Evolutionary conservation across 1,139 yeast species (phyloP).

Genomic region (Taphrina wiesneri): DNA sequence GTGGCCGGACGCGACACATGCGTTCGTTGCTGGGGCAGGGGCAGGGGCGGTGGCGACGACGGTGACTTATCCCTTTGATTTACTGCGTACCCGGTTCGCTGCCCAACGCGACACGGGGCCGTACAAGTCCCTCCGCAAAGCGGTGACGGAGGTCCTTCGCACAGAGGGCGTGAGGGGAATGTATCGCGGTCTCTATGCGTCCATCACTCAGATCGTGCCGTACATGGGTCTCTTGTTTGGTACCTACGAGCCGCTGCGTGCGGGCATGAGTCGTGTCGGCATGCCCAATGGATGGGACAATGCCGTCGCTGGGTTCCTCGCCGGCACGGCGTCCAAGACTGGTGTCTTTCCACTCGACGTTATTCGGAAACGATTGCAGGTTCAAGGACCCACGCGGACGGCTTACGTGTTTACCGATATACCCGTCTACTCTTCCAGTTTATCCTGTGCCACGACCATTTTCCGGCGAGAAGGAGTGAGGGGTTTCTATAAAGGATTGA

Average conservation of each 20-base stretch:
- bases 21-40: conserved; percentile 67
- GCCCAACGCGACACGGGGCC: conserved; percentile 44
- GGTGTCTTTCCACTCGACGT: conserved; percentile 84
- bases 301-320: conserved; percentile 69
- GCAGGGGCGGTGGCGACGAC: conserved; percentile 77
- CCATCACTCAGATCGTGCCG: conserved; percentile 63
- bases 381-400: conserved; percentile 50
- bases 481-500: conserved; percentile 70
- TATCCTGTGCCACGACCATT: conserved; percentile 68
- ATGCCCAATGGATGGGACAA: conserved; percentile 54
- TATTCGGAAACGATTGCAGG: conserved; percentile 73
- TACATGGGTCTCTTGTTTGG: conserved; percentile 48
- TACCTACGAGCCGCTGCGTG: conserved; percentile 27
- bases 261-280: conserved; percentile 36
- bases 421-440: conserved; percentile 43
- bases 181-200: conserved; percentile 64
- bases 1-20: conserved; percentile 50
- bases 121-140: conserved; percentile 53
- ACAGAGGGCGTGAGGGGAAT: conserved; percentile 60
- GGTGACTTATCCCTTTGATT: conserved; percentile 82
- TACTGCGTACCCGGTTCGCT: conserved; percentile 78
- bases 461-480: conserved; percentile 59
- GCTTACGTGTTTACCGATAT: conserved; percentile 28
- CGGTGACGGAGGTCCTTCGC: conserved; percentile 51
- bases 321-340: conserved; percentile 74